A percentile compares a stretch with the other conserved stretches of the same genome.
Conservation (phyloP, 768 basidiomycete species). For the Tulasnella sp. region DNA sequence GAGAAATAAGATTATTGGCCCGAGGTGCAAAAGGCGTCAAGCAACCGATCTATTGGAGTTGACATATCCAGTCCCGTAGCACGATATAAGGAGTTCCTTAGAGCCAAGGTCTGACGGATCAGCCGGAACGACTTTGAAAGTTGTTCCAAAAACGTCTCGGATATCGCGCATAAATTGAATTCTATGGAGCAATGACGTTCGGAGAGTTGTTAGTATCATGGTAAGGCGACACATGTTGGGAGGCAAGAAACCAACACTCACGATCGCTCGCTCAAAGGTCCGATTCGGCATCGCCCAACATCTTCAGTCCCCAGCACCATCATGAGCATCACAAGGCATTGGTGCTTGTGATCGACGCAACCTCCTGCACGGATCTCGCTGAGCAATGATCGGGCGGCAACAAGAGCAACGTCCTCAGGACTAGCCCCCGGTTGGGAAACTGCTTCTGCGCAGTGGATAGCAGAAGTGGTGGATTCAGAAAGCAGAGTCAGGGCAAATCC, state of each 20-base stretch:
- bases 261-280: conserved; percentile 78
- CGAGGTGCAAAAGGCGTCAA: conserved; percentile 36
- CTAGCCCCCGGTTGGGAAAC: conserved; percentile 75
- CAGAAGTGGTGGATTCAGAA: conserved; percentile 88
- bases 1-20: background rate
- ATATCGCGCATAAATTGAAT: conserved; percentile 87
- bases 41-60: conserved; percentile 80
- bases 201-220: conserved; percentile 28
- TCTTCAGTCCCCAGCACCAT: conserved; percentile 99
- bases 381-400: conserved; percentile 74
- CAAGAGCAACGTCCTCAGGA: conserved; percentile 88
- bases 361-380: conserved; percentile 77
- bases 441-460: conserved; percentile 81
- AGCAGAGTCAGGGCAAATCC: conserved; percentile 90
- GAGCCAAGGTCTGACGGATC: conserved; percentile 49
- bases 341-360: conserved; percentile 87
- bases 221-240: background rate
- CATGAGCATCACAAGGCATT: conserved; percentile 76
- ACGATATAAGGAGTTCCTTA: conserved; percentile 73
- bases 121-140: conserved; percentile 80
- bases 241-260: conserved; percentile 44
- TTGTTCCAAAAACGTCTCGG: conserved; percentile 77
- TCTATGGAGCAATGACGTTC: conserved; percentile 43
- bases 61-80: conserved; percentile 87
- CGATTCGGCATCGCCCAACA: conserved; percentile 84